Evolutionary conservation across 1,284 basidiomycete genomes (phyloP), one percentile per base, ranked within the genome.

Genomic region (Afroboletus lepidellus): DNA sequence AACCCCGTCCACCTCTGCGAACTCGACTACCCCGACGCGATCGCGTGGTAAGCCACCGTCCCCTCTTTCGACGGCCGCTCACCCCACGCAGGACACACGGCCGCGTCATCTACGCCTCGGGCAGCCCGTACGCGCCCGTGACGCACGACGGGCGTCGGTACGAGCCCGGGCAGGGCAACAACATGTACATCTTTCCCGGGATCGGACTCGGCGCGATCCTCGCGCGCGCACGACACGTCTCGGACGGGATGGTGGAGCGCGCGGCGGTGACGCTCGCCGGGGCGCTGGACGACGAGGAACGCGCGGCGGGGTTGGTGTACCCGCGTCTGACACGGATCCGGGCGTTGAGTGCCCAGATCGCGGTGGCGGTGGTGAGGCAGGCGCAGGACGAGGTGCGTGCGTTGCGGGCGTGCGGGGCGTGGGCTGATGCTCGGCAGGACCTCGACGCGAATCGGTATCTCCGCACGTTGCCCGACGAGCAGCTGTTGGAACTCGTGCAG

Each of bases 131-230:
- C 74, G 74, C 80, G 7, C 69, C 79, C 18, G 67, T 82, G 29
- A 74, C 76, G 41, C 80, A 74, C 62, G 69, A 79, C 33, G 78
- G 81, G 46, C 76, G 74, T 54, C 65, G 67, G 0, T 75, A 83
- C 58, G 85, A 90, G 63, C 84, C 91, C 2, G 88, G 87, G 2
- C 91, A 93, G 69, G 90, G 83, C 15, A 91, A 91, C 71, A 91
- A 91, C 70, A 85, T 89, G 81, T 84, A 81, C 63, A 79, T 82
- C 59, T 83, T 81, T 68, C 79, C 81, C 21, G 77, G 78, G 24
- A 69, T 90, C 49, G 88, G 90, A 1, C 76, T 92, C 45, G 88
- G 89, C 13, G 67, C 83, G 3, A 80, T 90, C 53, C 70, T 86
- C n/a, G 73, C 78, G 41, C 79, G 81, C 59, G 76, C 83, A 3